Evolutionary conservation across 1,139 yeast genomes (phyloP).

Genomic region (Candida freyschussii): DNA sequence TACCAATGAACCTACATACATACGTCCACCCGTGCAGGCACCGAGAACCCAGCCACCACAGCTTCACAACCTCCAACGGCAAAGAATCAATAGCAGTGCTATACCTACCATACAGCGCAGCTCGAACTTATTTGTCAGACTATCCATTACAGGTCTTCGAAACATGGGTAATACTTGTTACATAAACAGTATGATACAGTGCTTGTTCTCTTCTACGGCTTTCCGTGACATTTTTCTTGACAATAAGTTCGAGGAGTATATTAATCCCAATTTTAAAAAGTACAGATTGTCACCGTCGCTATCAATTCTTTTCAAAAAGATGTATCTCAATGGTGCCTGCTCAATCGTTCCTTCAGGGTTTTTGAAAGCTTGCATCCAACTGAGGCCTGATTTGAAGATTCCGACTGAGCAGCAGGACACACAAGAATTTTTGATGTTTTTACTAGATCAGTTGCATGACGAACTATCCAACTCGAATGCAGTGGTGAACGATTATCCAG

Average conservation of each 20-base stretch:
- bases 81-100: constrained; percentile 15
- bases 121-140: constrained; percentile 35
- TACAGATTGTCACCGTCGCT: constrained; percentile 41
- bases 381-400: constrained; percentile 62
- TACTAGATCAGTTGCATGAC: constrained; percentile 65
- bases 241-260: constrained; percentile 38
- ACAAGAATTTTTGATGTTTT: constrained; percentile 64
- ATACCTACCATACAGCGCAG: constrained; percentile 37
- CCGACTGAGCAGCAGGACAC: constrained; percentile 78
- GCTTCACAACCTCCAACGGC: constrained; percentile 14
- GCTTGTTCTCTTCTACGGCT: constrained; percentile 49
- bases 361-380: constrained; percentile 44
- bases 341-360: constrained; percentile 64
- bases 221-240: constrained; percentile 42
- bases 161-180: constrained; percentile 74
- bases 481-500: constrained; percentile 35
- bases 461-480: constrained; percentile 45
- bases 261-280: constrained; percentile 31
- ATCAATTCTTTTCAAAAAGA: constrained; percentile 43
- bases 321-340: constrained; percentile 50
- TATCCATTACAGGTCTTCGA: constrained; percentile 57
- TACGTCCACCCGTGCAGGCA: constrained; percentile 2
- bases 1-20: constrained; percentile 4
- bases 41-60: constrained; percentile 3
- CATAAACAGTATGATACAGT: constrained; percentile 64